These are phyloP conservation scores for Exophiala sp. DNA, from an alignment of 2,329 filamentous ascomycete species.

Conservation along the genomic window DNA sequence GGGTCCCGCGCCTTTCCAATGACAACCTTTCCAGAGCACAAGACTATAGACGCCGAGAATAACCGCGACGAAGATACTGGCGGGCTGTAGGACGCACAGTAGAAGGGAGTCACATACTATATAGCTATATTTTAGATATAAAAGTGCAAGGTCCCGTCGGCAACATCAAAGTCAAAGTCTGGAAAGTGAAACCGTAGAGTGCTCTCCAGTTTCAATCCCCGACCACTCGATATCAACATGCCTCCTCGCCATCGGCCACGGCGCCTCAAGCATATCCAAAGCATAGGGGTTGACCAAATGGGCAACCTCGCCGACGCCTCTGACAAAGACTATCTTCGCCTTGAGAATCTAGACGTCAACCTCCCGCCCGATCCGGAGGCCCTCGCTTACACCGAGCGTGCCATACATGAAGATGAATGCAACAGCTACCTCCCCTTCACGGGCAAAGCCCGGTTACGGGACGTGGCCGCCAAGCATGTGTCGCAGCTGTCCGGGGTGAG, in stretches of 20 bases:
- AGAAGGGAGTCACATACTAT: too few relatives aligned
- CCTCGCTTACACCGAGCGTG: neutral
- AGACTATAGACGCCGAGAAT: too few relatives aligned
- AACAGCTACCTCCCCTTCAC: conserved; percentile 19
- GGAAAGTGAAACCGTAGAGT: too few relatives aligned
- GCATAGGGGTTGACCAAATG: conserved; percentile 17
- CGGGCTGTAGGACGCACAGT: too few relatives aligned
- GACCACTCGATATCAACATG: too few relatives aligned
- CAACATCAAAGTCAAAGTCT: too few relatives aligned
- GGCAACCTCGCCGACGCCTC: conserved; percentile 12
- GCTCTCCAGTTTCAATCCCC: too few relatives aligned
- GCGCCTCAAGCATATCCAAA: conserved; percentile 1
- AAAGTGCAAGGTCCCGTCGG: too few relatives aligned
- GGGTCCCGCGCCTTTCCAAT: too few relatives aligned
- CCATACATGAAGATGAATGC: conserved; percentile 7
- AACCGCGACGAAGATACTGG: too few relatives aligned
- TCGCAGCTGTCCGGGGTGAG: conserved; percentile 1
- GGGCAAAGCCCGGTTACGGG: conserved; percentile 8
- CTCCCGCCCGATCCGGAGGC: conserved; percentile 10
- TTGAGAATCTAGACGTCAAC: conserved; percentile 17
- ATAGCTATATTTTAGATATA: too few relatives aligned
- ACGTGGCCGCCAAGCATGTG: conserved; percentile 12
- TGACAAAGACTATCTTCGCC: conserved; percentile 1
- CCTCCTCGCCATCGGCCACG: neutral
- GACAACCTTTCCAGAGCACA: too few relatives aligned